Evolutionary conservation across 192 early-diverging fungal genomes (phyloP).

Genomic region (Coemansia sp.): DNA sequence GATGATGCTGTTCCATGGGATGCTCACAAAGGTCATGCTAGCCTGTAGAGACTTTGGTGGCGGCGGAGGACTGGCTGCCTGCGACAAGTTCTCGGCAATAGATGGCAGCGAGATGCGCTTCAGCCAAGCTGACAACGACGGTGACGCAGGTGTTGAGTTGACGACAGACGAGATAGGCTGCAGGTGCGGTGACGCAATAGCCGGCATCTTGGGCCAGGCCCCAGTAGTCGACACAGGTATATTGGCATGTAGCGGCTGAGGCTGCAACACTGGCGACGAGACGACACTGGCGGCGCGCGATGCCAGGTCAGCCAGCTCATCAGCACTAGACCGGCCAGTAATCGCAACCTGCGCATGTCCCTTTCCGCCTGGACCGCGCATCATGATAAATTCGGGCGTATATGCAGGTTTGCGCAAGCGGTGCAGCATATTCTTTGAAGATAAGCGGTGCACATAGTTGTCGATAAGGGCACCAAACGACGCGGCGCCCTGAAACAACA

Average conservation of each 20-base stretch:
- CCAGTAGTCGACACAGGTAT: not conserved
- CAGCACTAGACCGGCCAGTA: constrained; percentile 39
- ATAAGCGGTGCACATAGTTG: constrained; percentile 72
- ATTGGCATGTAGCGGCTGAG: constrained; percentile 13
- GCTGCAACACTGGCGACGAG: constrained; percentile 48
- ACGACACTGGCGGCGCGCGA: constrained; percentile 42
- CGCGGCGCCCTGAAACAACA: constrained; percentile 91
- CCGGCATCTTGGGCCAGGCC: constrained; percentile 38
- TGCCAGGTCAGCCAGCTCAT: constrained; percentile 31
- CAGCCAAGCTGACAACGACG: constrained; percentile 52
- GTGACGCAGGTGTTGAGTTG: constrained; percentile 51
- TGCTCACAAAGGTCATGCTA: constrained; percentile 91
- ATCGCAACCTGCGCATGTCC: constrained; percentile 80
- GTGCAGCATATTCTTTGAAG: constrained; percentile 62
- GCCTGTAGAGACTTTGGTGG: constrained; percentile 73
- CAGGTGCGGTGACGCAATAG: constrained; percentile 48
- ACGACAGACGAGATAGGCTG: constrained; percentile 40
- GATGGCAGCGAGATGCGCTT: constrained; percentile 58
- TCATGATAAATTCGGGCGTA: constrained; percentile 90
- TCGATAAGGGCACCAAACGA: constrained; percentile 79
- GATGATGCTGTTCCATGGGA: constrained; percentile 88
- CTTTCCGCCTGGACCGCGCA: constrained; percentile 88
- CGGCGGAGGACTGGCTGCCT: constrained; percentile 53
- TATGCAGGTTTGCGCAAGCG: constrained; percentile 63
- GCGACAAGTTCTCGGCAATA: constrained; percentile 54